A percentile compares a stretch with the other conserved stretches of the same genome.
phyloP scores from a whole-genome alignment of 345 rosid species.

The Eucalyptus virginea region DNA sequence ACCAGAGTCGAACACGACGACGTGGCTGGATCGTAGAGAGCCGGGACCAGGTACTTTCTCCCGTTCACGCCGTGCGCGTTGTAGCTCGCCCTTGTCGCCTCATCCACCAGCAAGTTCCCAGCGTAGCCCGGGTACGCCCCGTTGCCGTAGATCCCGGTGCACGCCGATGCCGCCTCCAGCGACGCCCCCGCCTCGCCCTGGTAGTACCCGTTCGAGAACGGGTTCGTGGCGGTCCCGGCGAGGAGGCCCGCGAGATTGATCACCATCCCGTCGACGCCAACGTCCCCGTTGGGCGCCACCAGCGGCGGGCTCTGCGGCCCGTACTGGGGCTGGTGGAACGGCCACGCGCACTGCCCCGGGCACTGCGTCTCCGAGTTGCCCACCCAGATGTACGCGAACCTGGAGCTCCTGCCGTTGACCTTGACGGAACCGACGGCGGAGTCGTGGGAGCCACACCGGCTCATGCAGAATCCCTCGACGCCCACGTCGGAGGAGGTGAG shows the following conservation, averaged over 20 bases:
- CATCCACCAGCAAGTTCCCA: conserved; percentile 47
- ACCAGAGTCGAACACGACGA: conserved; percentile 54
- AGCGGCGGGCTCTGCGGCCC: conserved; percentile 63
- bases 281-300: conserved; percentile 65
- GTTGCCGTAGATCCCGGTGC: conserved; percentile 55
- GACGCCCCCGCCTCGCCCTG: conserved; percentile 66
- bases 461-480: conserved; percentile 48
- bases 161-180: conserved; percentile 68
- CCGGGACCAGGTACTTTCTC: conserved; percentile 68
- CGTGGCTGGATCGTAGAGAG: conserved; percentile 51
- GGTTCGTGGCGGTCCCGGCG: conserved; percentile 78
- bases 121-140: conserved; percentile 93
- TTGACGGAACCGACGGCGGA: conserved; percentile 14
- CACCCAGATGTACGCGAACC: conserved; percentile 70
- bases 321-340: conserved; percentile 72
- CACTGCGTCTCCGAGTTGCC: conserved; percentile 72
- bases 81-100: conserved; percentile 59
- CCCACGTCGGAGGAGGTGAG: conserved; percentile 42
- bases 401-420: conserved; percentile 13
- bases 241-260: conserved; percentile 59
- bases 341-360: conserved; percentile 91
- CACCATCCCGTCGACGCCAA: conserved; percentile 74
- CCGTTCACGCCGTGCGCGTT: conserved; percentile 56
- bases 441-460: conserved; percentile 58
- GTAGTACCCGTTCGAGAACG: conserved; percentile 62